These are phyloP conservation scores for Oryza meridionalis DNA, from an alignment of 176 grass and related monocot genomes.

Conservation along the genomic window DNA sequence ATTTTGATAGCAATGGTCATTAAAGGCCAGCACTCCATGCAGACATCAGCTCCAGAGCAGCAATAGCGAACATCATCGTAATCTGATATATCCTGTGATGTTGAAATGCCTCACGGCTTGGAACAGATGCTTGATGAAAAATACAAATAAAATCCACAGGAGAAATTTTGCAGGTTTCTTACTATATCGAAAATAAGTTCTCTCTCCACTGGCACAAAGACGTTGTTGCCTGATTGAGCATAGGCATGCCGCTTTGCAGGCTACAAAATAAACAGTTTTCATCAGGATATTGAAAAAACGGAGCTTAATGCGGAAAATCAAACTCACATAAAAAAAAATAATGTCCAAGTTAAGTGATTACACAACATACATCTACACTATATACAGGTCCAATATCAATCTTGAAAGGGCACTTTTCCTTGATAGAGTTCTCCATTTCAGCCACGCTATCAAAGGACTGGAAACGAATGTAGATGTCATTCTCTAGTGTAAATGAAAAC, in stretches of 20 bases:
- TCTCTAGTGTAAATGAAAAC: constrained; percentile 92
- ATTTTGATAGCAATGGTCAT: constrained; percentile 97
- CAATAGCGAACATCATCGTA: constrained; percentile 98
- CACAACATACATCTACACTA: constrained; percentile 70
- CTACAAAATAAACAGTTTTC: constrained; percentile 40
- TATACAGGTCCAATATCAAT: constrained; percentile 96
- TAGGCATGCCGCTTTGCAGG: constrained; percentile 91
- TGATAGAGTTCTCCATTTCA: constrained; percentile 82
- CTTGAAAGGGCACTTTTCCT: constrained; percentile 86
- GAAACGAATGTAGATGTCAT: constrained; percentile 87
- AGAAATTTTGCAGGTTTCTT: constrained; percentile 33
- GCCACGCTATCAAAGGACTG: constrained; percentile 75
- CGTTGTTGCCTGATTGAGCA: constrained; percentile 78
- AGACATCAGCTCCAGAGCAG: constrained; percentile 92
- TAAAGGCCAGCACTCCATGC: constrained; percentile 89
- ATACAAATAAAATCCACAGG: neutral
- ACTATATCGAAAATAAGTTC: constrained; percentile 97
- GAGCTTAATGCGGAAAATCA: constrained; percentile 10
- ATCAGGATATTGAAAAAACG: constrained; percentile 16
- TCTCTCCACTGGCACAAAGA: constrained; percentile 81
- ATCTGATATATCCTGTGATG: constrained; percentile 87
- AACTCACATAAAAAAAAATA: constrained; percentile 14
- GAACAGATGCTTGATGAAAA: constrained; percentile 5
- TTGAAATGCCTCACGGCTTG: constrained; percentile 27
- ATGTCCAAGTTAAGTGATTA: constrained; percentile 4